Conservation (phyloP, 2,329 filamentous ascomycete genomes). For the Cladosporium sp. region DNA sequence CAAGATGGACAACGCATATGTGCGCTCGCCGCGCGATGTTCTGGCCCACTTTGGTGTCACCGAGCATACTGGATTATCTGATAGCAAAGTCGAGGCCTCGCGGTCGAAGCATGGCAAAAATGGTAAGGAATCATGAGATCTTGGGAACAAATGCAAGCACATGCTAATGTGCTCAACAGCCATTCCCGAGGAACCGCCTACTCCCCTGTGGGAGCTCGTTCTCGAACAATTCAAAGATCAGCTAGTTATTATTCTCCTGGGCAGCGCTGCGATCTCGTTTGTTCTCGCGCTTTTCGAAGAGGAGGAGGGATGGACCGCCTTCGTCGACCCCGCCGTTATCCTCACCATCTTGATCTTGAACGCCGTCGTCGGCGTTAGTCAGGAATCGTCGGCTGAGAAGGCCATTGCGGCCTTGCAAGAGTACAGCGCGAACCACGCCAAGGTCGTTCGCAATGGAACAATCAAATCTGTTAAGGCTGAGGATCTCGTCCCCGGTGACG, state of each 20-base stretch:
- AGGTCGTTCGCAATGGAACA: slow-evolving; percentile 78
- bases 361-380: slow-evolving; percentile 92
- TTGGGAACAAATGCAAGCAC: neutral
- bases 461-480: slow-evolving; percentile 87
- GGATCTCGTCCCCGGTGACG: slow-evolving; percentile 89
- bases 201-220: slow-evolving; percentile 91
- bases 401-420: slow-evolving; percentile 96
- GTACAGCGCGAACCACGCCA: slow-evolving; percentile 97
- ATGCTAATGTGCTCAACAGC: slow-evolving; percentile 39
- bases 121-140: slow-evolving; percentile 25
- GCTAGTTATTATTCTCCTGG: slow-evolving; percentile 89
- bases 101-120: slow-evolving; percentile 33
- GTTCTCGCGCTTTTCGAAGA: slow-evolving; percentile 88
- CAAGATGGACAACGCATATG: slow-evolving; percentile 33
- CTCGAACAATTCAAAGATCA: slow-evolving; percentile 99
- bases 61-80: slow-evolving; percentile 28
- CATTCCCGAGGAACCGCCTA: slow-evolving; percentile 84
- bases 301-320: slow-evolving; percentile 89
- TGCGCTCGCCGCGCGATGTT: slow-evolving; percentile 29
- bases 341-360: slow-evolving; percentile 95
- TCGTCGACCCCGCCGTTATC: slow-evolving; percentile 94
- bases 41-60: slow-evolving; percentile 32
- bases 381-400: slow-evolving; percentile 98
- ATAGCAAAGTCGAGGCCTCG: slow-evolving; percentile 24
- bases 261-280: slow-evolving; percentile 88